Conservation (phyloP, 192 early-diverging fungal species). For the Linnemannia schmuckeri region DNA sequence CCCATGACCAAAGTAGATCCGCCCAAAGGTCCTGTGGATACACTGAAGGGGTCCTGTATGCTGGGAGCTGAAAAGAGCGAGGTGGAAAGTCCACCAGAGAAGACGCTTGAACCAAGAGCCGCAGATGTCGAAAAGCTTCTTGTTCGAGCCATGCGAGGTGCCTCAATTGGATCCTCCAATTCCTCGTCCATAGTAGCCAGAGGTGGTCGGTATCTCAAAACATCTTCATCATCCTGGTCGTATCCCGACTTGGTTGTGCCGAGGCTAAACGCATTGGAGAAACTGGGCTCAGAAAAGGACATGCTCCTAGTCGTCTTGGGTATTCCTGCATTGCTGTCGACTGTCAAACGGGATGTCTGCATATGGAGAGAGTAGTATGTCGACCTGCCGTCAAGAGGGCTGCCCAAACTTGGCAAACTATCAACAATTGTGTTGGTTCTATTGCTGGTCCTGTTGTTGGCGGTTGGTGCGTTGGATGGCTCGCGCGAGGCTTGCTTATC, state of each 20-base stretch:
- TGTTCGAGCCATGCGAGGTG: constrained; percentile 21
- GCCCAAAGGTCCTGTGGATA: not conserved
- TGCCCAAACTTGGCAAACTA: not conserved
- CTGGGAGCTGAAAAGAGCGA: constrained; percentile 1
- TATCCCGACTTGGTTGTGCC: constrained; percentile 10
- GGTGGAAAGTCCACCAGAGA: constrained; percentile 10
- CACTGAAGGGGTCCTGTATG: constrained; percentile 21
- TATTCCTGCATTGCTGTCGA: not conserved
- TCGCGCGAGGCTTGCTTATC: not conserved
- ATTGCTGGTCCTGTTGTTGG: constrained; percentile 3
- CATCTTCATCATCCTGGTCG: constrained; percentile 42
- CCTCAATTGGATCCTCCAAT: constrained; percentile 32
- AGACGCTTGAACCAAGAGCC: constrained; percentile 16
- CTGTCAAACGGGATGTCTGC: not conserved
- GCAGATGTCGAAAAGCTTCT: constrained; percentile 52
- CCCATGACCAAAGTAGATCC: not conserved
- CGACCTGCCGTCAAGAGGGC: not conserved
- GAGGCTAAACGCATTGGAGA: constrained; percentile 21
- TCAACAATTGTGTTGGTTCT: not conserved
- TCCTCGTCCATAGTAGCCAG: constrained; percentile 54
- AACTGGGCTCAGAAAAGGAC: constrained; percentile 54
- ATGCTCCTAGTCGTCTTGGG: constrained; percentile 27
- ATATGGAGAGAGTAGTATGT: not conserved
- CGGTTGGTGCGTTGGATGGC: not conserved
- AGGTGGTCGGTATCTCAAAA: constrained; percentile 31